Evolutionary conservation across 1,284 basidiomycete species (phyloP).

Genomic region (Cutaneotrichosporon sp.): DNA sequence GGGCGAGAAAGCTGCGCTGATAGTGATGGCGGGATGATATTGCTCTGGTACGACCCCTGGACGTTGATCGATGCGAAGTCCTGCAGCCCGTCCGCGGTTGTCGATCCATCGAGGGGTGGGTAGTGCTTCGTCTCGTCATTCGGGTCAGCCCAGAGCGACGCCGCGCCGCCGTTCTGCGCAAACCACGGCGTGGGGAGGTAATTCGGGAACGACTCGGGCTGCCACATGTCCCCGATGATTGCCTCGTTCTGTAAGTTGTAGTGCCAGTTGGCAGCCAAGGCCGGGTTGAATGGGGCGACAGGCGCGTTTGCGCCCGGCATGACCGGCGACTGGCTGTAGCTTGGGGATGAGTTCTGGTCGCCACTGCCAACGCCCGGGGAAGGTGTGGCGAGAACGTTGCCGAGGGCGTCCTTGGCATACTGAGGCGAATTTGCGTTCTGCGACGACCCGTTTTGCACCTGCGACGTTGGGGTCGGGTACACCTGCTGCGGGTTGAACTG

Average conservation of each 20-base stretch:
- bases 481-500: neutral
- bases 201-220: slow-evolving; percentile 38
- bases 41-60: slow-evolving; percentile 5
- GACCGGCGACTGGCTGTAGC: neutral
- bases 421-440: neutral
- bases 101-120: neutral
- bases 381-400: neutral
- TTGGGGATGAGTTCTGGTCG: neutral
- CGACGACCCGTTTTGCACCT: neutral
- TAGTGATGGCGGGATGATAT: neutral
- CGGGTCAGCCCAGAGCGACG: slow-evolving; percentile 11
- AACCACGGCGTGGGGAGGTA: slow-evolving; percentile 47
- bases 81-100: neutral
- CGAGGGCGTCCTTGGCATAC: too few relatives aligned
- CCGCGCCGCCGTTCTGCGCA: slow-evolving; percentile 33
- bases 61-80: neutral
- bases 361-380: neutral
- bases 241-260: slow-evolving; percentile 12
- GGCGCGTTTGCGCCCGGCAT: neutral
- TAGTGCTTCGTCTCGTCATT: neutral
- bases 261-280: neutral
- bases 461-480: neutral
- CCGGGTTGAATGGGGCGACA: slow-evolving; percentile 4
- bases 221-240: slow-evolving; percentile 37
- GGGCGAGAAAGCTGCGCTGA: neutral